Base-by-base conservation (phyloP, 2,329 filamentous ascomycete genomes). In the Scleromitrula shiraiana region DNA sequence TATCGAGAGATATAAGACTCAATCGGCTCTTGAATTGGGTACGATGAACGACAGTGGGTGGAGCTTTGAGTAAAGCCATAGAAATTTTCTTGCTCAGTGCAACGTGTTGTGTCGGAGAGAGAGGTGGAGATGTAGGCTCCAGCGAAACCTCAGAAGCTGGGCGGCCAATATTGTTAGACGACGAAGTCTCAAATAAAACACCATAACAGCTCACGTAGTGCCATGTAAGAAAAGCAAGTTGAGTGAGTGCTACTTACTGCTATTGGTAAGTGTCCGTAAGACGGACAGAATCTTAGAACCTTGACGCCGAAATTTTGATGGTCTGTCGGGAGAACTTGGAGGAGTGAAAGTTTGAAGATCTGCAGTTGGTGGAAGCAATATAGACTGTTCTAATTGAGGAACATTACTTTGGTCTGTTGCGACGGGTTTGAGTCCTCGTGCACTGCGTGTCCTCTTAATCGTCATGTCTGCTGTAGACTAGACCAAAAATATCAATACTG, bases 1-100 rank as follows among this genome's bases (percentile, higher is more conserved):
- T 65, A 32, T 70, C 66, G 35, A 63, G 50, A 7, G 68, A 67
- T 40, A 61, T 63, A 23, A 66, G 36, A 39, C 57, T 59, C 14
- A 66, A 67, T 10, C 69, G 64, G 29, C 58, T 60, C 49, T 70
- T 71, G 32, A 62, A 61, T 30, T 64, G 58, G 39, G 64, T 54
- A 17, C 70, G 66, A 53, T 68, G 68, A 19, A 75, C 65, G 5
- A 73, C 64, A 2, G 70, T 73, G 5, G 66, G 67, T 23, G 67
- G 62, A 14, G 56, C 53, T 48, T 67, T 68, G 38, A 70, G 60
- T 19, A 71, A 58, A 19, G 67, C 65, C 41, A 67, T 62, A 17
- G 70, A 69, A 53, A 73, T 65, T 50, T 64, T 69, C 37, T 51
- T 53, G 23, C 44, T 33, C 1, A 41, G 20, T 24, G 44, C 38